Evolutionary conservation across 2,329 filamentous ascomycete genomes (phyloP).

Genomic region (Plectosphaerella plurivora): DNA sequence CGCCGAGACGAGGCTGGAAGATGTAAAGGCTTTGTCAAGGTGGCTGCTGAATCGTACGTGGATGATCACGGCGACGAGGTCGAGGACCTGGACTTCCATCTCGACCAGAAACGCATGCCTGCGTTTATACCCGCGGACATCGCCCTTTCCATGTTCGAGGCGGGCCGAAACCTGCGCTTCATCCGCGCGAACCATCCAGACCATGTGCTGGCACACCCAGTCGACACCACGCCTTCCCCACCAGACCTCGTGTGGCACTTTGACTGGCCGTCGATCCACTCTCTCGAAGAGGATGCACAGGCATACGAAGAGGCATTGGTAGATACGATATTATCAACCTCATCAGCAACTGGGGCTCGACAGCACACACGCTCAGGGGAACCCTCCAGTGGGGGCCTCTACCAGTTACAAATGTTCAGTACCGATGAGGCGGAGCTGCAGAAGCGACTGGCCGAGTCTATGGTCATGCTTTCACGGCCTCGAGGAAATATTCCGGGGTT

Average conservation of each 20-base stretch:
- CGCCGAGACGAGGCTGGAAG: slow-evolving; percentile 39
- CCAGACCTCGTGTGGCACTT: slow-evolving; percentile 65
- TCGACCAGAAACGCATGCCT: slow-evolving; percentile 64
- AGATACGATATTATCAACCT: neutral
- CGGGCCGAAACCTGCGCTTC: slow-evolving; percentile 70
- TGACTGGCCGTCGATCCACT: slow-evolving; percentile 64
- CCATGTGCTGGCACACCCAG: slow-evolving; percentile 52
- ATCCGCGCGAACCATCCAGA: slow-evolving; percentile 65
- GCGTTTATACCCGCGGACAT: slow-evolving; percentile 68
- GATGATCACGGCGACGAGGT: slow-evolving; percentile 57
- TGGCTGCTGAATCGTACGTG: slow-evolving; percentile 48
- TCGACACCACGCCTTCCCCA: slow-evolving; percentile 28
- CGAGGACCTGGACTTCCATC: slow-evolving; percentile 55
- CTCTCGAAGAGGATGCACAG: slow-evolving; percentile 56
- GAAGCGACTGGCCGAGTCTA: slow-evolving; percentile 44
- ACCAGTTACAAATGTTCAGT: slow-evolving; percentile 43
- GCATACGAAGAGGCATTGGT: slow-evolving; percentile 43
- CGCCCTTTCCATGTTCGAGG: slow-evolving; percentile 70
- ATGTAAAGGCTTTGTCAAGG: slow-evolving; percentile 56
- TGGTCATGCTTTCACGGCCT: slow-evolving; percentile 37
- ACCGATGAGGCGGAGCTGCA: slow-evolving; percentile 41
- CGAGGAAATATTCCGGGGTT: neutral
- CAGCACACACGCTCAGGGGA: neutral
- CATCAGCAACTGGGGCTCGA: too few relatives aligned
- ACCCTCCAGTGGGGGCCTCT: slow-evolving; percentile 1